Evolutionary conservation across 129 eudicot species (phyloP).

Genomic region (Escallonia herrerae): DNA sequence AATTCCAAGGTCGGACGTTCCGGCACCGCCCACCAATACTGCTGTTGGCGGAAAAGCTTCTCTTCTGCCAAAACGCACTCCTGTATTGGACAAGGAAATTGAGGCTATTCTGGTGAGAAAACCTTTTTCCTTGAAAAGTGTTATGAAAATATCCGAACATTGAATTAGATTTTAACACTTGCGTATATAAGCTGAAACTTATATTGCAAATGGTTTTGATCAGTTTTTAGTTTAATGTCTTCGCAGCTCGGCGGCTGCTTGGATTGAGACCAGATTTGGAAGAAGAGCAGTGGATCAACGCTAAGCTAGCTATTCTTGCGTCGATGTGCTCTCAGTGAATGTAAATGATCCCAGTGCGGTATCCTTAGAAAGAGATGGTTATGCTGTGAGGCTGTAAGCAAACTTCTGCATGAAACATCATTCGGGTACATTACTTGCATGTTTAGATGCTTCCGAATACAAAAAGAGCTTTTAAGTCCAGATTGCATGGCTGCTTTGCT

Average conservation of each 20-base stretch:
- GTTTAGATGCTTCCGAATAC: too few relatives aligned
- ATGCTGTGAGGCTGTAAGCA: too few relatives aligned
- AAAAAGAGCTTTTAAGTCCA: too few relatives aligned
- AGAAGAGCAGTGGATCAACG: background rate
- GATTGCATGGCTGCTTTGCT: too few relatives aligned
- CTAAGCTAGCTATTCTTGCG: too few relatives aligned
- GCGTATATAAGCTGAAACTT: background rate
- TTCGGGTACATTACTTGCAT: too few relatives aligned
- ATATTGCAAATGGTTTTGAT: background rate
- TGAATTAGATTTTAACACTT: background rate
- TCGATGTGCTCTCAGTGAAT: too few relatives aligned
- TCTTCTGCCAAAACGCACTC: slow-evolving; percentile 25
- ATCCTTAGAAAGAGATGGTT: too few relatives aligned
- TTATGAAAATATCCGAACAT: background rate
- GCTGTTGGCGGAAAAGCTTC: slow-evolving; percentile 25
- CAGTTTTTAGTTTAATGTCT: background rate
- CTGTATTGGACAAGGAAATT: slow-evolving; percentile 21
- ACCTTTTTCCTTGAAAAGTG: background rate
- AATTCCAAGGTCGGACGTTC: slow-evolving; percentile 12
- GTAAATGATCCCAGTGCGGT: too few relatives aligned
- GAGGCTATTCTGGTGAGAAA: slow-evolving; percentile 20
- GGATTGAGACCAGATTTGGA: background rate
- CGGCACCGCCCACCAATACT: slow-evolving; percentile 13
- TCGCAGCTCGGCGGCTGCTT: background rate
- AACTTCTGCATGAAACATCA: too few relatives aligned